Evolutionary conservation across 2,329 filamentous ascomycete genomes (phyloP).

Genomic region (Dactylellina sp.): DNA sequence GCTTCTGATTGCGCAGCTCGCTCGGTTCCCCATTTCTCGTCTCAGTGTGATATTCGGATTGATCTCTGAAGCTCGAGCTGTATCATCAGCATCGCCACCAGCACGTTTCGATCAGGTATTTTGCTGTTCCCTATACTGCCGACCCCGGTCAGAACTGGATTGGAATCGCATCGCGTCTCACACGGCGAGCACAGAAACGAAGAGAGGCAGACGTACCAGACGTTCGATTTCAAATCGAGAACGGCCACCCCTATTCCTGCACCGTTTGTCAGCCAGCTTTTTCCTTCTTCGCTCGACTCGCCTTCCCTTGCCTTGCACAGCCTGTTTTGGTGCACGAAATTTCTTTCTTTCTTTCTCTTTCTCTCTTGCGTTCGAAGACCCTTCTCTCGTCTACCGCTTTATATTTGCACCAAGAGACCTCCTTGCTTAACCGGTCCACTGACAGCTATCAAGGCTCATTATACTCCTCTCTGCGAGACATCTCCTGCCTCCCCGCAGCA

Average conservation of each 20-base stretch:
- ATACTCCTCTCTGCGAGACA: not conserved
- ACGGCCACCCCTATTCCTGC: constrained; percentile 50
- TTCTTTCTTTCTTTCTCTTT: constrained; percentile 20
- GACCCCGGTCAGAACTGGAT: no score
- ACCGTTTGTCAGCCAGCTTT: constrained; percentile 47
- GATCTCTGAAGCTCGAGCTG: constrained; percentile 30
- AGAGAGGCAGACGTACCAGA: not conserved
- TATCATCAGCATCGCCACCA: constrained; percentile 14
- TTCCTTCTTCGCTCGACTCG: constrained; percentile 40
- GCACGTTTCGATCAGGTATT: constrained; percentile 18
- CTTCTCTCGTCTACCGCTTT: not conserved
- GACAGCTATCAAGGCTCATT: not conserved
- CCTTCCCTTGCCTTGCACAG: constrained; percentile 35
- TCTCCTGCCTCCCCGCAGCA: not conserved
- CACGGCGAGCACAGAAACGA: not conserved
- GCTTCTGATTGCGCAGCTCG: constrained; percentile 29
- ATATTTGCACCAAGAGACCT: constrained; percentile 12
- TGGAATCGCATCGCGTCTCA: constrained; percentile 24
- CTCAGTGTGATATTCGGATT: constrained; percentile 25
- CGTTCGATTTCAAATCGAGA: constrained; percentile 32
- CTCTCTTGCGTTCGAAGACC: not conserved
- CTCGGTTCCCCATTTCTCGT: constrained; percentile 33
- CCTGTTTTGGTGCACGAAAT: constrained; percentile 26
- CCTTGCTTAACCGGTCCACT: constrained; percentile 15
- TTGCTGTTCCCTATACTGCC: not conserved